Evolutionary conservation across 1,284 basidiomycete species (phyloP), one percentile per base, ranked within the genome.

Genomic region (Pyrrhoderma lamaoense): DNA sequence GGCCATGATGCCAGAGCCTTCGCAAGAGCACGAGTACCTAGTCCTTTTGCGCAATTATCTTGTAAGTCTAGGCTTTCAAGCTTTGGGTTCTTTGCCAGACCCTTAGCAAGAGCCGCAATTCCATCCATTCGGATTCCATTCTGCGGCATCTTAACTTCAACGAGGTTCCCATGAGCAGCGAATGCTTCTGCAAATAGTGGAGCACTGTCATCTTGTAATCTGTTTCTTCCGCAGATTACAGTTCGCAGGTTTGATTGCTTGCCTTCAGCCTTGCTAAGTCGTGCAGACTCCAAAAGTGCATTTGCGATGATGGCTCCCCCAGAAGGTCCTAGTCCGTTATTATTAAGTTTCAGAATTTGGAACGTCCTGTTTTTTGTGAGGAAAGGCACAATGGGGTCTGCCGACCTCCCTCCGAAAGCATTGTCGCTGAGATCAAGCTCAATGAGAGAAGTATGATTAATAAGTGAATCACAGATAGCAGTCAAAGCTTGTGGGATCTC

Each of bases 41-140:
- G 77, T 21, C 75, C 76, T 21, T 89, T 91, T 59, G 93, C 91
- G 0, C 93, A 94, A 70, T 99, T 99, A 69, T 99, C 95, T 68
- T 97, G 93, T 48, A 99, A 70, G 72, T 99, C 94, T 61, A 99
- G 78, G 55, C 85, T 71, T 64, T 85, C 75, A 52, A 99, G 72
- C 44, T 73, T 70, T 1, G 74, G 69, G 65, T 88, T 90, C 51
- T 82, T 73, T 13, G 82, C 67, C 40, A 99, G 70, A 2, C 93
- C 95, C 27, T 70, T 64, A 19, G 88, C 89, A 42, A 99, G 79
- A 13, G 81, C 79, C n/a, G 78, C 78, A 62, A 97, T 89, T 5
- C 96, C 95, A 57, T 88, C 85, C 85, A 92, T 93, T 58, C 94
- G 78, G 61, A 99, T 98, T 2, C 94, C 96, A 63, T 99, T 98